Base-by-base conservation (phyloP, 2,329 filamentous ascomycete species). In the Penicillium sp. region DNA sequence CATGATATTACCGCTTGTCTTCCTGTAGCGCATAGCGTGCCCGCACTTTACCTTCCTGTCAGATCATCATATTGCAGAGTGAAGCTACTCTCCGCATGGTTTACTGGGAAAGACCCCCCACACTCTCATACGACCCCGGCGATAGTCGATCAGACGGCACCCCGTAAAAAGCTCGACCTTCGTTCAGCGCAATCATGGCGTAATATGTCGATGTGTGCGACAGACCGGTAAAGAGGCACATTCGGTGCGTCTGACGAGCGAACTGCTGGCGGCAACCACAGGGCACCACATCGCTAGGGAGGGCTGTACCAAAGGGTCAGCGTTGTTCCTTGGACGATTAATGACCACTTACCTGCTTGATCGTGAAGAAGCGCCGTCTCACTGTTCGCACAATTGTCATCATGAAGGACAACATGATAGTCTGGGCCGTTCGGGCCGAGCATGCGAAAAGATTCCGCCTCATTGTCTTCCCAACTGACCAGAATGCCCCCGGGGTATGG, bases 141-240 rank as follows among this genome's bases (percentile, higher is more conserved):
- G 37, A 40, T 2, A n/a, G 14, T 40, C 37, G 37, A 40, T n/a
- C 37, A 38, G 37, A 38, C 16, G 10, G 37, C 11, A 38, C 37
- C 14, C 37, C 37, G 7, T 13, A 38, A 16, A 38, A 38, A 45
- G 42, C 46, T 13, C 45, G 45, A 48, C n/a, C 45, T 13, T 49
- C 45, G 3, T 30, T 8, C 28, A 38, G 13, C 26, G 25, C 16
- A n/a, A 49, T 49, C 28, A 30, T 49, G 7, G 45, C 8, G 30
- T n/a, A 49, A 49, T 49, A 49, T n/a, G 16, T 49, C 45, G 45
- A 49, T 49, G 16, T 49, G 28, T 49, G 28, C 26, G 45, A 49
- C 16, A 49, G 45, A 49, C 45, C 45, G 45, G 8, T 30, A 49
- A 49, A 49, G 25, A 33, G 26, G 45, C 16, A 49, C 16, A 49